phyloP scores from a whole-genome alignment of 2,329 filamentous ascomycete species.

The Plenodomus biglobosus region DNA sequence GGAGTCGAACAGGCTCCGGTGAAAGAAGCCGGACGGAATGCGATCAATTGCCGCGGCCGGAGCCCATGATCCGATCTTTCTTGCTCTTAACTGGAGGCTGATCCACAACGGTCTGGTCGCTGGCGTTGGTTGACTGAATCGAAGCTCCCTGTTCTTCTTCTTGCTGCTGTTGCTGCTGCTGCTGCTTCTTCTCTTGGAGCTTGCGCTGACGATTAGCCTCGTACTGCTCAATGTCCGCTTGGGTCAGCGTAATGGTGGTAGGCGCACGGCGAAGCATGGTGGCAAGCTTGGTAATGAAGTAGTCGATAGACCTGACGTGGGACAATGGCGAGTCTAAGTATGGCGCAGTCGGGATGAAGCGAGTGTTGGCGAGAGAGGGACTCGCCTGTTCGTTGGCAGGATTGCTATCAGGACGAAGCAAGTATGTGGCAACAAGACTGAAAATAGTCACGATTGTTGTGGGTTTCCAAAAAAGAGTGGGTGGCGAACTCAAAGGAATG shows the following conservation, averaged over 20 bases:
- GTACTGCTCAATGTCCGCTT: slow-evolving; percentile 70
- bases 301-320: too few species aligned
- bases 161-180: slow-evolving; percentile 35
- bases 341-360: neutral
- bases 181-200: slow-evolving; percentile 33
- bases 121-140: slow-evolving; percentile 20
- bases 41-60: slow-evolving; percentile 13
- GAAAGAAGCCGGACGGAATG: neutral
- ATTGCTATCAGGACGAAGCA: neutral
- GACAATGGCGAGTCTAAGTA: neutral
- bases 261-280: slow-evolving; percentile 67
- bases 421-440: neutral
- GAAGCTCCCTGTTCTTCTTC: slow-evolving; percentile 23
- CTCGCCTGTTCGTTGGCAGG: neutral
- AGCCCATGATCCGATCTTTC: slow-evolving; percentile 39
- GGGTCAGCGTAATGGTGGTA: slow-evolving; percentile 67
- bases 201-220: slow-evolving; percentile 60
- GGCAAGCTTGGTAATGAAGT: neutral
- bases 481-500: neutral
- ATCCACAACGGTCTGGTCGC: slow-evolving; percentile 17
- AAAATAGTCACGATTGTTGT: neutral
- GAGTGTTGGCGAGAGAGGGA: slow-evolving; percentile 1
- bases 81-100: slow-evolving; percentile 21
- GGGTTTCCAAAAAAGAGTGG: neutral
- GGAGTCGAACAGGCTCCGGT: slow-evolving; percentile 33